Base-by-base conservation (phyloP, 2,329 filamentous ascomycete species). In the Apiospora arundinis region DNA sequence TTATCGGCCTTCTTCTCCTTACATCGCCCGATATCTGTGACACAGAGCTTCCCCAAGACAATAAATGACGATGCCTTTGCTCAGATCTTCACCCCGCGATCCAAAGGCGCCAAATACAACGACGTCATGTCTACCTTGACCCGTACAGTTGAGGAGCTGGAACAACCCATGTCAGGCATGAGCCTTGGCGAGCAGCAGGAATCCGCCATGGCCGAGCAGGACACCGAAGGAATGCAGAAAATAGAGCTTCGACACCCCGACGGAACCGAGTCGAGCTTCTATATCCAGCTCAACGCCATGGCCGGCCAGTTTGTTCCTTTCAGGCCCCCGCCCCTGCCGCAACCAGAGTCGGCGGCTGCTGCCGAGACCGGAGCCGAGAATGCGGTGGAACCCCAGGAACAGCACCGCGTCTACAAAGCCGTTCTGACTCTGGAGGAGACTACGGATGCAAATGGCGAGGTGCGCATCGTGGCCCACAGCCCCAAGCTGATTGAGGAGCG, bases 1-100 rank as follows among this genome's bases (percentile, higher is more conserved):
- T 87, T 97, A 65, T 96, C 95, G 9, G 92, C 92, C 72, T 98
- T 99, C 87, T 98, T 98, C 86, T 97, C 95, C 74, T 92, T 97
- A 75, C 94, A 99, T 83, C 92, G 96, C 73, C 96, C 96, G 65
- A 95, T 99, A 78, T 97, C 94, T 70, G 90, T 98, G 75, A 95
- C 92, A 68, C 91, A 92, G 77, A 92, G 92, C 75, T 92, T 97
- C 79, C 96, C 93, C 70, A 91, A 89, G 76, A 85, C 88, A 25
- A 88, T 95, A 65, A 91, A 89, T 69, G 87, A 92, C 73, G 92
- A 93, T 79, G 88, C 92, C 68, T 98, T 98, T 82, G 92, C 93
- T 73, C 88, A 92, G 78, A 95, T 99, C 78, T 98, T 98, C 82
- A 86, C 91, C 63, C 80, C 85, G 71, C 87, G 86, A 70, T 82